These are phyloP conservation scores for Saposhnikovia divaricata DNA, from an alignment of 129 eudicot species.

Conservation along the genomic window DNA sequence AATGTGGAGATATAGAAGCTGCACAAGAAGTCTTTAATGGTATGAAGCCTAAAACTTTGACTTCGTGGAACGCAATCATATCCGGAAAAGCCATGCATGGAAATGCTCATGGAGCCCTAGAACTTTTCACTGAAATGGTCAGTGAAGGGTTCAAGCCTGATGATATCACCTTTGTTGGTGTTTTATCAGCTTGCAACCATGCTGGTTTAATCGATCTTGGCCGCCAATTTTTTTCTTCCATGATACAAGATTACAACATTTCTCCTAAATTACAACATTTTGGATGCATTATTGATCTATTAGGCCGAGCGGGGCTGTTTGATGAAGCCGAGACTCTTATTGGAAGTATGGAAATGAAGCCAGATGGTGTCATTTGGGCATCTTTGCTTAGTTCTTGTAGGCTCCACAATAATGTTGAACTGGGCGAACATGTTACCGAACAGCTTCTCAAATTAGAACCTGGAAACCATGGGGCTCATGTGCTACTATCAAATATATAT, in stretches of 20 bases:
- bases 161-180: conserved; percentile 41
- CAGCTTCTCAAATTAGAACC: conserved; percentile 38
- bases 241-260: conserved; percentile 26
- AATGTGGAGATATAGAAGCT: conserved; percentile 42
- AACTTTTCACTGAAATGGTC: conserved; percentile 32
- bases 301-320: conserved; percentile 38
- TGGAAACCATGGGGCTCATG: conserved; percentile 29
- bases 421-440: conserved; percentile 32
- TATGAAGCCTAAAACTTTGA: conserved; percentile 21
- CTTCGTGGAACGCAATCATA: conserved; percentile 41
- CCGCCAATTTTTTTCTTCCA: conserved; percentile 31
- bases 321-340: conserved; percentile 37
- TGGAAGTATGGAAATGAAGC: conserved; percentile 27
- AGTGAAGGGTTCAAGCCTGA: conserved; percentile 33
- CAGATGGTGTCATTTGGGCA: conserved; percentile 57
- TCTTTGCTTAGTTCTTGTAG: conserved; percentile 46
- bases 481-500: conserved; percentile 43
- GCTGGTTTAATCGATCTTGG: conserved; percentile 43
- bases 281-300: conserved; percentile 44
- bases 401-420: conserved; percentile 29
- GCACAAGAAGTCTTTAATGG: conserved; percentile 33
- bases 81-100: conserved; percentile 47
- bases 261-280: conserved; percentile 39
- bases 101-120: conserved; percentile 29
- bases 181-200: conserved; percentile 45